These are phyloP conservation scores for Salix arbutifolia DNA, from an alignment of 345 rosid genomes.

Conservation along the genomic window DNA sequence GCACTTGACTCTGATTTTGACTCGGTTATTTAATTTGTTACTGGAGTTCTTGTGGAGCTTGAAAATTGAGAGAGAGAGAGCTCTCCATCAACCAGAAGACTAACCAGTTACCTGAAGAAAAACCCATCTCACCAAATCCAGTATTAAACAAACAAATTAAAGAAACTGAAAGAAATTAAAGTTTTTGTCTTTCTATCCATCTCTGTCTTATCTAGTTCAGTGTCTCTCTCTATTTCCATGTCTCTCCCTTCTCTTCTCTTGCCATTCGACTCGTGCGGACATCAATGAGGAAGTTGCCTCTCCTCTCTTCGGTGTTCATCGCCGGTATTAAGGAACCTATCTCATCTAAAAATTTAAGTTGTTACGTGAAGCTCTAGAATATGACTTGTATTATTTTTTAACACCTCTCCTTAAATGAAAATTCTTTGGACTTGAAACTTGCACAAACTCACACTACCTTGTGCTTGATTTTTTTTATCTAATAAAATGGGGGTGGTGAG, in stretches of 20 bases:
- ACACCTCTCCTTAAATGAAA: too few relatives aligned
- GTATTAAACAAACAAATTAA: slow-evolving; percentile 25
- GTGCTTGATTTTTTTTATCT: too few relatives aligned
- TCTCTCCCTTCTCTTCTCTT: slow-evolving; percentile 16
- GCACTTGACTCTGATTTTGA: too few relatives aligned
- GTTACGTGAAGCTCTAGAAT: too few relatives aligned
- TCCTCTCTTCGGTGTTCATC: slow-evolving; percentile 35
- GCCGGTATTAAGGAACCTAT: too few relatives aligned
- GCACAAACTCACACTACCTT: too few relatives aligned
- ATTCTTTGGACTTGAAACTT: too few relatives aligned
- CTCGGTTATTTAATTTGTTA: too few relatives aligned
- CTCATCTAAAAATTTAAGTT: too few relatives aligned
- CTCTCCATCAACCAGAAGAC: slow-evolving; percentile 49
- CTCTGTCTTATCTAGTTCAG: background rate
- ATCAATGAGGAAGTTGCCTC: slow-evolving; percentile 30
- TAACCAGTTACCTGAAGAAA: slow-evolving; percentile 45
- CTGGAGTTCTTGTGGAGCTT: too few relatives aligned
- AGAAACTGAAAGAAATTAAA: background rate
- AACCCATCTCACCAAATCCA: slow-evolving; percentile 60
- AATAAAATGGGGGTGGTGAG: too few relatives aligned
- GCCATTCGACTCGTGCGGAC: slow-evolving; percentile 38
- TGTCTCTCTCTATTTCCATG: slow-evolving; percentile 24
- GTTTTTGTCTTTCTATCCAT: background rate
- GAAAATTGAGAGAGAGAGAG: slow-evolving; percentile 38
- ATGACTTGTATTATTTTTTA: too few relatives aligned